phyloP scores from a whole-genome alignment of 2,329 filamentous ascomycete genomes.

The Pestalotiopsis sp. region DNA sequence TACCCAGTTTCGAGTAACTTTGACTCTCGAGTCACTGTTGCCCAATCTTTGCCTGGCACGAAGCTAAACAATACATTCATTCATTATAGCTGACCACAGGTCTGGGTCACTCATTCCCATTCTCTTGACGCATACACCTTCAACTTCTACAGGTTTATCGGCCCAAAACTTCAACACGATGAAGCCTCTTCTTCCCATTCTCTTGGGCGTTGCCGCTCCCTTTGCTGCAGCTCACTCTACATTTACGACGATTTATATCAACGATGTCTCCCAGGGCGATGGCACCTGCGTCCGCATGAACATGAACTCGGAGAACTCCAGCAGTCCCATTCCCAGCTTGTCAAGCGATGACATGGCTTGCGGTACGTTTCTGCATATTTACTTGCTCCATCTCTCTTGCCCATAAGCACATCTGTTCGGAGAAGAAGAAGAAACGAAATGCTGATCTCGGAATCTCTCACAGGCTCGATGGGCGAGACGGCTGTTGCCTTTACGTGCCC shows the following conservation, averaged over 20 bases:
- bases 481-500: conserved; percentile 52
- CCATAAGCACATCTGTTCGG: conserved; percentile 10
- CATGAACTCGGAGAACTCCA: conserved; percentile 50
- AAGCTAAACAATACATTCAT: background rate
- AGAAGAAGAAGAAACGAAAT: background rate
- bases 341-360: conserved; percentile 68
- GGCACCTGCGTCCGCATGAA: conserved; percentile 73
- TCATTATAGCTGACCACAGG: background rate
- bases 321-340: conserved; percentile 59
- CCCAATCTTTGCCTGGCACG: background rate
- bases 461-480: conserved; percentile 45
- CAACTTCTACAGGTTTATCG: background rate
- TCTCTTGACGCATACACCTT: background rate
- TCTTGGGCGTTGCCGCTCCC: conserved; percentile 35
- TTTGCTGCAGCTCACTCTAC: conserved; percentile 58
- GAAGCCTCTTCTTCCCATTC: conserved; percentile 36
- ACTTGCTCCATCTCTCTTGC: conserved; percentile 15
- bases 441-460: conserved; percentile 17
- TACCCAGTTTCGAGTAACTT: background rate
- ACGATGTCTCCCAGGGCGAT: conserved; percentile 67
- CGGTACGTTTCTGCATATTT: conserved; percentile 47
- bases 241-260: conserved; percentile 65
- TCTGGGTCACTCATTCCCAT: background rate
- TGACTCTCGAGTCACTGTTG: background rate
- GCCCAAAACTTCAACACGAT: conserved; percentile 20